Evolutionary conservation across 208 protist species (phyloP), one percentile per base, ranked within the genome.

Genomic region (Crithidia sp.): DNA sequence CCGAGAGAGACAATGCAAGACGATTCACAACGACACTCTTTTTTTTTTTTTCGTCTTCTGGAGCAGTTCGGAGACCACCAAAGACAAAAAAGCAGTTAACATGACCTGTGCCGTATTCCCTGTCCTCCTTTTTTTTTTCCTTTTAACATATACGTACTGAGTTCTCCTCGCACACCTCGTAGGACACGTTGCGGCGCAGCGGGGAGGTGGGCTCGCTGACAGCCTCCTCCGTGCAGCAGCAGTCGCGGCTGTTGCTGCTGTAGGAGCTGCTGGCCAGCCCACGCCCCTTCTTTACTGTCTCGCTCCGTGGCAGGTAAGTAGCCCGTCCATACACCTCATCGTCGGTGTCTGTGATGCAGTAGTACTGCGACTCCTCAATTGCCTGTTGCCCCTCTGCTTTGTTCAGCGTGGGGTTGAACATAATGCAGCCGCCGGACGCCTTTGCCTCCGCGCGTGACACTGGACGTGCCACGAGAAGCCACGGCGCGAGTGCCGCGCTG

Each of bases 241-340:
- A 14, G 12, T 49, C 45, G 12, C 45, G 12, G 45, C 45, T 49
- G 45, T 13, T 49, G 45, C 12, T 13, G 9, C 9, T 13, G 45
- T 49, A 7, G 9, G 45, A 49, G 9, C 9, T 49, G 45, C 12
- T 7, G 0, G 45, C 45, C 9, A 7, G 12, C 12, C 9, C 45
- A 13, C 12, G 9, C 2, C 9, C 12, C 45, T 49, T 49, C 12
- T 13, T 13, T 2, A 13, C 45, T 52, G 14, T 17, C n/a, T 14
- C 43, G 4, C 14, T 14, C 37, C 43, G 59, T 3, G 59, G 59
- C 59, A 64, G 61, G 28, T 66, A 66, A 4, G 45, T 44, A 55
- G 61, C 61, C 5, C 61, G 61, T 0, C 61, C 61, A 41, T 66
- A 66, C 4, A 66, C 61, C 19, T 53, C 61, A n/a, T 66, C 61